Base-by-base conservation (phyloP, 805 yeast species). In the Candida boidinii region DNA sequence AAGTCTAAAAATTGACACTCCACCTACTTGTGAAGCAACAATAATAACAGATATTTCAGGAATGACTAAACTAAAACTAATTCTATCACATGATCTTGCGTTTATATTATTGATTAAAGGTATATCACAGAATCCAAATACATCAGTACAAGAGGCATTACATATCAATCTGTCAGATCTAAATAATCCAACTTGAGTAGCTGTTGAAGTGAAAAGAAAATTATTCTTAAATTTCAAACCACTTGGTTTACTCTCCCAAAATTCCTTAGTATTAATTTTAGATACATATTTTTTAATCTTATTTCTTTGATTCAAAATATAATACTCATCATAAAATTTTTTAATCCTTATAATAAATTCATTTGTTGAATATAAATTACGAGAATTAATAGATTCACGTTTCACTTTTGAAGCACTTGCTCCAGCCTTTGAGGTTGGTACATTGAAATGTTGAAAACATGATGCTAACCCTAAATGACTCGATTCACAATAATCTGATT, bases 121-220 rank as follows among this genome's bases (percentile, higher is more conserved):
- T 7, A 19, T 6, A 7, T 19, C 9, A 19, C 47, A 45, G 39
- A 62, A 45, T 13, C 58, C 58, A 43, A 70, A 73, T 2, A 71
- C 46, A 16, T 58, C 48, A 4, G 60, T 50, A 1, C 73, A 64
- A 1, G 72, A 61, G 4, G 72, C 62, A 41, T 61, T 66, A 44
- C 77, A 71, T 23, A 67, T 58, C 16, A 75, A 52, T 9, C 62
- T 56, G 31, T 67, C 66, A 1, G 58, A 56, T 17, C 66, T 53
- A 41, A 70, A 66, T 17, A 76, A 46, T 0, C 69, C 76, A 11
- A 68, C 39, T 27, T 58, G 54, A 18, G 54, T 43, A 5, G 63
- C 59, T 0, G 79, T 70, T 0, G 79, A 64, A 1, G 64, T 60
- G 7, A 70, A 33, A 7, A 67, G 41, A 30, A 61, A 62, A 26